Evolutionary conservation across 176 grass and related monocot genomes (phyloP).

Genomic region (Phoenix roebelenii): DNA sequence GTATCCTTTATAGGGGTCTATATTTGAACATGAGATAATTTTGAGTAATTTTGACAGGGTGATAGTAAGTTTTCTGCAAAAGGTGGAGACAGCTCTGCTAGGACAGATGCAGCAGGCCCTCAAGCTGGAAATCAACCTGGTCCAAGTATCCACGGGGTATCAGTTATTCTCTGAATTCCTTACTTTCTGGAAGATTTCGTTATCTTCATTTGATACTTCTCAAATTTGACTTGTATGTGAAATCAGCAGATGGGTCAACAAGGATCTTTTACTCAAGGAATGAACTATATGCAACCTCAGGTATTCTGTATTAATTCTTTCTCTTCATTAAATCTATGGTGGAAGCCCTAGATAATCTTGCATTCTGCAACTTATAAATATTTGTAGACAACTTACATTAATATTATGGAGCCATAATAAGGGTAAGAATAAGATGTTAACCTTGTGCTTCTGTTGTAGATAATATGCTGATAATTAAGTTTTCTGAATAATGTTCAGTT

Average conservation of each 20-base stretch:
- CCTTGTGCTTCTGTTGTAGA: too few relatives aligned
- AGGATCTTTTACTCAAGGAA: conserved; percentile 69
- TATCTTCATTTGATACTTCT: neutral
- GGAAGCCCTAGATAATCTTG: conserved; percentile 4
- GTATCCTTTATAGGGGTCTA: conserved; percentile 1
- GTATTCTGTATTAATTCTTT: conserved; percentile 29
- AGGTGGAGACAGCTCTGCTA: conserved; percentile 56
- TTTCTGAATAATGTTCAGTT: too few relatives aligned
- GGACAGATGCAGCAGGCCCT: conserved; percentile 47
- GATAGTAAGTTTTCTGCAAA: conserved; percentile 87
- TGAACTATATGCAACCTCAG: conserved; percentile 96
- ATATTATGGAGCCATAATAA: too few relatives aligned
- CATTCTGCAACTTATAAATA: conserved; percentile 2
- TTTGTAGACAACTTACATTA: neutral
- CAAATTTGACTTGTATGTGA: conserved; percentile 19
- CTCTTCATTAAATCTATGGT: conserved; percentile 9
- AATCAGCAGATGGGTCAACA: conserved; percentile 61
- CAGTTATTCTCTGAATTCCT: conserved; percentile 15
- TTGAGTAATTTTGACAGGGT: conserved; percentile 40
- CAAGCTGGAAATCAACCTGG: conserved; percentile 44
- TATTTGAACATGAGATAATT: neutral
- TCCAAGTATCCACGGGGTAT: conserved; percentile 57
- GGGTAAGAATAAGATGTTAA: too few relatives aligned
- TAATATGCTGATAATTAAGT: too few relatives aligned
- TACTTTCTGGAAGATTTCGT: neutral